These are phyloP conservation scores for Penicillium sp. DNA, from an alignment of 2,329 filamentous ascomycete genomes.

Conservation along the genomic window DNA sequence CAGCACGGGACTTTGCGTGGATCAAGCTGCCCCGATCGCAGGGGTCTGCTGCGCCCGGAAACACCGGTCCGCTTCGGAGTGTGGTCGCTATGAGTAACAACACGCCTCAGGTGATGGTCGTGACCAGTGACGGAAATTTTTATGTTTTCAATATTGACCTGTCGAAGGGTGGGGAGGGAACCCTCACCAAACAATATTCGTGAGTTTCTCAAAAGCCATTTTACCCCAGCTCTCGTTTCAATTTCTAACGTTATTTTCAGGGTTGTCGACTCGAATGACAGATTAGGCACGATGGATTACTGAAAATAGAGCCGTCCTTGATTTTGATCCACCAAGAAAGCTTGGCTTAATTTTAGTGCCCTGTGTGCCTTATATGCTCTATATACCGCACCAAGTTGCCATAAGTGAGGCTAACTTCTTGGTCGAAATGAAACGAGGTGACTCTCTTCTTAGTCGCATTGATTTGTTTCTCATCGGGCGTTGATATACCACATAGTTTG, in stretches of 20 bases:
- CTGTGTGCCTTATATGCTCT: background rate
- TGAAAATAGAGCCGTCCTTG: slow-evolving; percentile 16
- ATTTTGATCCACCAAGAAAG: background rate
- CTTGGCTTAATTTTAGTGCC: background rate
- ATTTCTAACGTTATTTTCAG: slow-evolving; percentile 24
- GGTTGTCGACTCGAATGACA: slow-evolving; percentile 47
- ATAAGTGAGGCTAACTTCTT: background rate
- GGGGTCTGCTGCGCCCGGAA: slow-evolving; percentile 45
- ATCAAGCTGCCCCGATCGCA: slow-evolving; percentile 74
- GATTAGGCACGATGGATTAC: slow-evolving; percentile 40
- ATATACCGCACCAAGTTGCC: background rate
- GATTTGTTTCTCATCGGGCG: background rate
- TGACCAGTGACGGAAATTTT: slow-evolving; percentile 92
- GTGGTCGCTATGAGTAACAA: slow-evolving; percentile 98
- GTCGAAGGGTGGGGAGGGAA: slow-evolving; percentile 90
- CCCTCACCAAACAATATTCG: slow-evolving; percentile 89
- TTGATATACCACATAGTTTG: background rate
- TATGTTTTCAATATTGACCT: slow-evolving; percentile 95
- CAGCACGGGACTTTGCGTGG: slow-evolving; percentile 90
- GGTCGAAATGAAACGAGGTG: background rate
- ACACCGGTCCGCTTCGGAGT: slow-evolving; percentile 67
- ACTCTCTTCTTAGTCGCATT: background rate
- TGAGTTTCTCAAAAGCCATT: slow-evolving; percentile 53
- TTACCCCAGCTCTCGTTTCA: slow-evolving; percentile 1
- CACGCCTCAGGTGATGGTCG: slow-evolving; percentile 95